Evolutionary conservation across 2,329 filamentous ascomycete genomes (phyloP), one percentile per base, ranked within the genome.

Genomic region (Ophiocordyceps unilateralis): DNA sequence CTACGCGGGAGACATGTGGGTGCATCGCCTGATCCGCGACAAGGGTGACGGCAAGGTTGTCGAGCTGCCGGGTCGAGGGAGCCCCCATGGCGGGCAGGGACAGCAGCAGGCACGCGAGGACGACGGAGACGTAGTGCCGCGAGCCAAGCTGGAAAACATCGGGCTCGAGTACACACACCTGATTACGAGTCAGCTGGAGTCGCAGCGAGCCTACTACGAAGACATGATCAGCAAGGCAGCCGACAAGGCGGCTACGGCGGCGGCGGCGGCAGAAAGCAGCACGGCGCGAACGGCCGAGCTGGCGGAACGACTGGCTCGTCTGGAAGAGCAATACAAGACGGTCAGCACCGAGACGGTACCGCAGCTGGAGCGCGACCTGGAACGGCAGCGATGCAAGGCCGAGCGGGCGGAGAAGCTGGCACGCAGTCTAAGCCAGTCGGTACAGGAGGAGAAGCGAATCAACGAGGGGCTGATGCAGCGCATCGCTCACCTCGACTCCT

Each of bases 91-190:
- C 5, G 32, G 32, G 8, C 51, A 55, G 22, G 43, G 53, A 4
- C 56, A 36, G n/a, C 32, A 36, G 32, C 32, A 36, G 32, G 15
- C 15, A 15, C 32, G 28, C 28, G 28, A 74, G n/a, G n/a, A n/a
- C n/a, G n/a, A n/a, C 48, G 72, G 74, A 34, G 83, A 87, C 46
- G 74, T 78, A 12, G 81, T 88, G 7, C 81, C 83, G 1, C 67
- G 81, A 19, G 72, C 73, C 39, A 81, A 81, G 56, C 59, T 80
- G 10, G 76, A 81, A 48, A 84, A 76, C 54, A 93, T 96, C 57
- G 85, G 85, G 24, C 73, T 91, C 50, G 91, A 98, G 62, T 98
- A 96, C 59, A 91, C 89, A 0, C 88, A 95, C 55, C 75, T 98
- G 2, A 74, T 98, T 11, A 93, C 85, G 3, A 88, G 81, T 46